These are phyloP conservation scores for Caryopteris hybrid DNA, from an alignment of 305 asterid species.

Conservation along the genomic window DNA sequence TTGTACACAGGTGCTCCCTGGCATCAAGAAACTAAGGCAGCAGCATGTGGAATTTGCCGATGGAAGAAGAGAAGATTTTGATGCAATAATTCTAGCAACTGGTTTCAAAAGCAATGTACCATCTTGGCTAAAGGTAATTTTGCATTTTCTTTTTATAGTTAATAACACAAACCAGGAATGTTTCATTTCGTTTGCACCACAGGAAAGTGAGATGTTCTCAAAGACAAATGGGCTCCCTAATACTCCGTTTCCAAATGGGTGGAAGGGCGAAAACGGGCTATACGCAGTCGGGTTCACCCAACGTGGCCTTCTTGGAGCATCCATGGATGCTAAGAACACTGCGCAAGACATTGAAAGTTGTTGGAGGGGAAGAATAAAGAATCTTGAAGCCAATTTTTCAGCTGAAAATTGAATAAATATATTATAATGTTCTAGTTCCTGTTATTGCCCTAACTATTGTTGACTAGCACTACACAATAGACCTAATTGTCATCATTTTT, in stretches of 20 bases:
- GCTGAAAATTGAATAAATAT: too few species aligned
- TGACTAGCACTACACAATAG: too few species aligned
- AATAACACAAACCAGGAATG: neutral
- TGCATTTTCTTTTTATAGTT: too few species aligned
- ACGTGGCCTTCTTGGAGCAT: conserved; percentile 89
- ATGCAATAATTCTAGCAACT: conserved; percentile 81
- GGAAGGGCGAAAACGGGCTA: conserved; percentile 83
- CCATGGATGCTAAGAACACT: conserved; percentile 82
- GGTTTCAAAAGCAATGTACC: conserved; percentile 96
- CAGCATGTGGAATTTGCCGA: conserved; percentile 56
- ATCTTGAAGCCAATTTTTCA: conserved; percentile 18
- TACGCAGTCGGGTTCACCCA: conserved; percentile 92
- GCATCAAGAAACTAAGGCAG: conserved; percentile 39
- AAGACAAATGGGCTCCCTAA: conserved; percentile 72
- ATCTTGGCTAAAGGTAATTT: conserved; percentile 88
- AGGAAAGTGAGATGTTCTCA: conserved; percentile 79
- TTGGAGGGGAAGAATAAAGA: conserved; percentile 33
- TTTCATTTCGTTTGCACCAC: neutral
- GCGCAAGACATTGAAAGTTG: conserved; percentile 57
- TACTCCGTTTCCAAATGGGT: conserved; percentile 79
- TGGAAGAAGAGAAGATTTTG: conserved; percentile 53
- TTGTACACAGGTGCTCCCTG: conserved; percentile 45
- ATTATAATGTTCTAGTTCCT: too few species aligned
- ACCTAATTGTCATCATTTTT: too few species aligned
- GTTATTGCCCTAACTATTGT: too few species aligned